A percentile compares a stretch with the other conserved stretches of the same genome.
Conservation (phyloP, 2,329 filamentous ascomycete genomes). For the Monilinia laxa region DNA sequence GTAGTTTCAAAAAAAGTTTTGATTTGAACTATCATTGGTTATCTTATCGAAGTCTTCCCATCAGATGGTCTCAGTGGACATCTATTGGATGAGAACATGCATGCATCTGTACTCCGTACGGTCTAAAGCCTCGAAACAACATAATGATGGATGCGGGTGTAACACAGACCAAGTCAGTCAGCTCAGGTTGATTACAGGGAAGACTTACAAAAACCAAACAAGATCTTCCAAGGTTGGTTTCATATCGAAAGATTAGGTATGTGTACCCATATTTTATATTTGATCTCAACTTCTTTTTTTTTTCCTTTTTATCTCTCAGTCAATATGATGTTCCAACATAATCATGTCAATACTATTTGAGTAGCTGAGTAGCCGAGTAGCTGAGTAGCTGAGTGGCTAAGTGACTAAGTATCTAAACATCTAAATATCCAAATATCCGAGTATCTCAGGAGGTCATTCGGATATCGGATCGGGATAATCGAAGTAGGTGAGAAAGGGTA, state of each 20-base stretch:
- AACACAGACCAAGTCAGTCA: background rate
- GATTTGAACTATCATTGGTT: background rate
- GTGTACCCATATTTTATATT: background rate
- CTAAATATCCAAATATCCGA: background rate
- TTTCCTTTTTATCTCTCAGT: too few relatives aligned
- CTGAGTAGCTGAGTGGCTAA: too few relatives aligned
- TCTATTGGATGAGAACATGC: background rate
- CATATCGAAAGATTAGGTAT: background rate
- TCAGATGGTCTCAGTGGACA: background rate
- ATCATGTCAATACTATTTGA: too few relatives aligned
- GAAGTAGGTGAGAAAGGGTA: background rate
- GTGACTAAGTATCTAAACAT: too few relatives aligned
- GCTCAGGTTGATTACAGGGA: background rate
- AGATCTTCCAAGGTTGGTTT: slow-evolving; percentile 16
- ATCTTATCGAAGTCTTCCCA: background rate
- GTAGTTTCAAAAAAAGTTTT: slow-evolving; percentile 4
- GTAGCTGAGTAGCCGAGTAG: too few relatives aligned
- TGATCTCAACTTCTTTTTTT: background rate
- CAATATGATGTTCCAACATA: too few relatives aligned
- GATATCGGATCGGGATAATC: background rate
- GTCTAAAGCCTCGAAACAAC: background rate
- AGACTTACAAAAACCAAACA: background rate
- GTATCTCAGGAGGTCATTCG: background rate
- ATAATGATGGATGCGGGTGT: background rate
- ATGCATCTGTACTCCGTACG: background rate